Evolutionary conservation across 495 filamentous ascomycete species (phyloP), one percentile per base, ranked within the genome.

Genomic region (Tuber melanosporum): DNA sequence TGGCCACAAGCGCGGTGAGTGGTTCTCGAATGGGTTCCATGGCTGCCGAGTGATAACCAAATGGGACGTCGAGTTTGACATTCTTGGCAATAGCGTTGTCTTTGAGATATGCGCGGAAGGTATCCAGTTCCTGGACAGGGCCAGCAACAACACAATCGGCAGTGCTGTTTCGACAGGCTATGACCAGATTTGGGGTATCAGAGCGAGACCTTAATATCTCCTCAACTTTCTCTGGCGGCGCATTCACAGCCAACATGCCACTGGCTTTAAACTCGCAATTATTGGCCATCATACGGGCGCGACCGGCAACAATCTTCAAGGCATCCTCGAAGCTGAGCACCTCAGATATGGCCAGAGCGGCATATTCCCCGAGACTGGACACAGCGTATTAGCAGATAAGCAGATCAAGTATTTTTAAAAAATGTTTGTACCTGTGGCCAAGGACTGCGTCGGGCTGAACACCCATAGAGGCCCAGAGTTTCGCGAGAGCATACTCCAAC

Each of bases 401-500:
- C 43, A 14, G 74, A 73, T 80, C 52, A 72, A 62, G n/a, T 62
- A n/a, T 22, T 43, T 43, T 43, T 8, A 7, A 42, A 39, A 72
- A 76, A 44, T 76, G 42, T 76, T 52, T 80, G n/a, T 32, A 83
- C 83, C 93, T 96, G 86, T 98, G 94, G 39, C 94, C 94, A 49
- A 97, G 86, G 3, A 97, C 92, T 57, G 90, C 91, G 73, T 88
- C 86, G 32, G 94, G 94, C 39, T 84, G 89, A 75, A 96, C 87
- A 49, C 92, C 94, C 88, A 93, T 91, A 12, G 92, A 91, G 36
- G 80, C 85, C 94, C 94, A 97, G 75, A 94, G 88, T 71, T 90
- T 90, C 39, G 92, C 91, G 72, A 96, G 86, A 6, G 94, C 93
- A 88, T 97, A 95, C 84, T 97, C 92, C 76, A 96, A 89, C 77